Evolutionary conservation across 768 basidiomycete species (phyloP).

Genomic region (Hygrocybe punicea): DNA sequence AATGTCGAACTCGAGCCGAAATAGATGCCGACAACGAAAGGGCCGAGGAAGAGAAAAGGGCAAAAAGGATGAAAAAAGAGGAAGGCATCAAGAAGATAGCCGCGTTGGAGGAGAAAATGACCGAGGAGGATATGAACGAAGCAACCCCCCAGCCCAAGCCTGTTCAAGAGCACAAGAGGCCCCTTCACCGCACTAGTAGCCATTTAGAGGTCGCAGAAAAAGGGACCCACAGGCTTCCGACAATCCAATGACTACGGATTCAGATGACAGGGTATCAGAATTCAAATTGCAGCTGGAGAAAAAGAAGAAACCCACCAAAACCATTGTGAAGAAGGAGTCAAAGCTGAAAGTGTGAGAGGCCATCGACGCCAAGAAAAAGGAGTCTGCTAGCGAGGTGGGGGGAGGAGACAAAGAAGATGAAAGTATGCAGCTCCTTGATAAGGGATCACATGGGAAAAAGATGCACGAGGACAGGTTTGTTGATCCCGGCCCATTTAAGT

Average conservation of each 20-base stretch:
- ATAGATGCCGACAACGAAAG: neutral
- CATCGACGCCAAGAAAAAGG: neutral
- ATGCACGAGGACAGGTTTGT: neutral
- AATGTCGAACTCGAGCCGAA: neutral
- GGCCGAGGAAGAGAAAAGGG: neutral
- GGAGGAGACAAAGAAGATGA: neutral
- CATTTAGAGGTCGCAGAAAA: neutral
- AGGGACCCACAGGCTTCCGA: too few relatives aligned
- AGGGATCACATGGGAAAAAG: neutral
- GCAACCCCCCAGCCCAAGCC: neutral
- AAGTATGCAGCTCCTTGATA: neutral
- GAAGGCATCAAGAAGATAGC: neutral
- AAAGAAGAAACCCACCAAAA: neutral
- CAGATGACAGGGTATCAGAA: neutral
- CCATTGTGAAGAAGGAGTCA: neutral
- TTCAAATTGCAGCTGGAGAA: neutral
- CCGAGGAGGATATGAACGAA: neutral
- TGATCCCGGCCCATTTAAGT: neutral
- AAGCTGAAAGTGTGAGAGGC: neutral
- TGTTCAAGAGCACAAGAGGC: neutral
- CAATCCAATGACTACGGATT: neutral
- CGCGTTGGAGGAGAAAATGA: neutral
- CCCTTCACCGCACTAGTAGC: neutral
- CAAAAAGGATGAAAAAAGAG: neutral
- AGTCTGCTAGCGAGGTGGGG: neutral